These are phyloP conservation scores for Tulasnella sp. DNA, from an alignment of 768 basidiomycete species.

Conservation along the genomic window DNA sequence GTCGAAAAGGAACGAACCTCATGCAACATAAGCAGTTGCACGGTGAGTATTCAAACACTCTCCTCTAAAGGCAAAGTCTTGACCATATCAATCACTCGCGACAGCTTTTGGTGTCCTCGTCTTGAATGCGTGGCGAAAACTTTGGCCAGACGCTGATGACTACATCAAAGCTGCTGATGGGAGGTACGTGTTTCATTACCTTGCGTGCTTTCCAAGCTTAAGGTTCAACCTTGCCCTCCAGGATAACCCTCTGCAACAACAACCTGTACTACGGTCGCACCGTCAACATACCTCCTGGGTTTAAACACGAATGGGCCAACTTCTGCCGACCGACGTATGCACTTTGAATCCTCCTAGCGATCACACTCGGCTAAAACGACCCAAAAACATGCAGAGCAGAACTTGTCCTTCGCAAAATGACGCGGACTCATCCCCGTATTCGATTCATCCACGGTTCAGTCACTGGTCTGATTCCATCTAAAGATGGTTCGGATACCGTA, in stretches of 20 bases:
- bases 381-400: not conserved
- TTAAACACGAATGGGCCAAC: not conserved
- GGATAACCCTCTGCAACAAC: not conserved
- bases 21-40: not conserved
- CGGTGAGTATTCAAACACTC: not conserved
- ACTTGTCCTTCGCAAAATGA: not conserved
- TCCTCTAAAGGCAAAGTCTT: too few species aligned
- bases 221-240: not conserved
- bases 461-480: not conserved
- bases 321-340: not conserved
- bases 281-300: not conserved
- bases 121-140: not conserved
- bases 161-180: slow-evolving; percentile 1
- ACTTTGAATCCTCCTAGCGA: not conserved
- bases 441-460: not conserved
- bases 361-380: not conserved
- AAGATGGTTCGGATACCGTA: not conserved
- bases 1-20: not conserved
- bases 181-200: not conserved
- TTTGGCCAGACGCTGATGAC: not conserved
- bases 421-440: not conserved
- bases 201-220: too few species aligned
- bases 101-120: not conserved
- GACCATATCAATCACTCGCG: not conserved
- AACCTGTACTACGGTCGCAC: not conserved